Conservation (phyloP, 2,329 filamentous ascomycete species). For the Corinectria fuckeliana region DNA sequence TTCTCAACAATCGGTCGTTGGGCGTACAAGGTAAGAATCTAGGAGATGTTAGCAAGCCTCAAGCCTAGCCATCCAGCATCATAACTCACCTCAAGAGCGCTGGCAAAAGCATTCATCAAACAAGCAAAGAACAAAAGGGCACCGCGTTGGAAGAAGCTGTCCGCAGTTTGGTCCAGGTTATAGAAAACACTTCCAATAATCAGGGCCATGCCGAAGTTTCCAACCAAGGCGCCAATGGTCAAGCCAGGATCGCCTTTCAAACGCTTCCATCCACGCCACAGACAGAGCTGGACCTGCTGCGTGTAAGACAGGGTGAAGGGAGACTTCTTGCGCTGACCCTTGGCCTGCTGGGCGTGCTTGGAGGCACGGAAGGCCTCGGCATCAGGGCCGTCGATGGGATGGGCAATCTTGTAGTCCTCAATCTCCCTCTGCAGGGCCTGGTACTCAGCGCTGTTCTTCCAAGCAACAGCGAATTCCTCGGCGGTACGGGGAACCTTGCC, state of each 20-base stretch:
- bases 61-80: not conserved
- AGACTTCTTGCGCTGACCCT: slow-evolving; percentile 68
- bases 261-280: slow-evolving; percentile 81
- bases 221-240: slow-evolving; percentile 71
- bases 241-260: slow-evolving; percentile 78
- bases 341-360: slow-evolving; percentile 62
- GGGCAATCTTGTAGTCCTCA: slow-evolving; percentile 59
- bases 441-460: slow-evolving; percentile 63
- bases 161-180: slow-evolving; percentile 69
- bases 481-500: slow-evolving; percentile 63
- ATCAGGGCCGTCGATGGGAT: slow-evolving; percentile 62
- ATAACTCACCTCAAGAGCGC: slow-evolving; percentile 70
- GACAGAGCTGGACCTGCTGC: slow-evolving; percentile 79
- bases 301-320: slow-evolving; percentile 81
- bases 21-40: slow-evolving; percentile 84
- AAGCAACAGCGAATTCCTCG: slow-evolving; percentile 65
- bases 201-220: slow-evolving; percentile 77
- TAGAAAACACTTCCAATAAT: slow-evolving; percentile 84
- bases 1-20: slow-evolving; percentile 94
- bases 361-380: slow-evolving; percentile 63
- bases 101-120: slow-evolving; percentile 84
- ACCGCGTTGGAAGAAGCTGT: slow-evolving; percentile 79
- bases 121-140: slow-evolving; percentile 87
- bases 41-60: not conserved
- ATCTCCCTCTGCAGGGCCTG: slow-evolving; percentile 60